phyloP scores from a whole-genome alignment of 768 basidiomycete species.

The Phylloporus sp. region DNA sequence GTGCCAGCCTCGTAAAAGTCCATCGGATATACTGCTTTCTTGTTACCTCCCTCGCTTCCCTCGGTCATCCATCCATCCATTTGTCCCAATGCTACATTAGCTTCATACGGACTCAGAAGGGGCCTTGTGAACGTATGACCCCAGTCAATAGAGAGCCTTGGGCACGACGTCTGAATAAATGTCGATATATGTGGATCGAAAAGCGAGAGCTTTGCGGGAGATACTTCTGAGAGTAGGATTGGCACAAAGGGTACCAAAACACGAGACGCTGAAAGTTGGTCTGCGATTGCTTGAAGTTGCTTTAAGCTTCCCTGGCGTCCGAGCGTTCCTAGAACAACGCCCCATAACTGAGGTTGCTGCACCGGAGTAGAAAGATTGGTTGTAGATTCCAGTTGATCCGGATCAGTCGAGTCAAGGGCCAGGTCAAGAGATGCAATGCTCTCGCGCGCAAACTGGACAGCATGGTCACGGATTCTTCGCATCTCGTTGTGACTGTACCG shows the following conservation, averaged over 20 bases:
- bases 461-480: conserved; percentile 67
- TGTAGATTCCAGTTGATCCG: conserved; percentile 5
- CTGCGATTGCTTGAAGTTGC: conserved; percentile 82
- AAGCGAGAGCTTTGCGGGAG: conserved; percentile 86
- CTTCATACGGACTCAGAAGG: conserved; percentile 90
- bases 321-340: conserved; percentile 88
- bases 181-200: conserved; percentile 79
- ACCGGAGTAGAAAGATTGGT: conserved; percentile 12
- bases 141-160: conserved; percentile 97
- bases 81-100: conserved; percentile 70
- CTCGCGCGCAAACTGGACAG: conserved; percentile 68
- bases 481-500: conserved; percentile 88
- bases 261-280: conserved; percentile 56
- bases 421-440: conserved; percentile 44
- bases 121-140: conserved; percentile 93
- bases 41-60: conserved; percentile 17
- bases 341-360: conserved; percentile 56
- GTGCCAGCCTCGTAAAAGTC: conserved; percentile 88
- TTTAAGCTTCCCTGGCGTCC: conserved; percentile 91
- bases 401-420: conserved; percentile 6
- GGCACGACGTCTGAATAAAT: conserved; percentile 96
- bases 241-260: conserved; percentile 73
- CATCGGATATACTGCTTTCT: conserved; percentile 72
- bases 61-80: conserved; percentile 65
- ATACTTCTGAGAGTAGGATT: conserved; percentile 94